Percentiles rank a stretch among this genome's conserved stretches.
phyloP scores from a whole-genome alignment of 345 rosid genomes.

The Toxicodendron radicans region DNA sequence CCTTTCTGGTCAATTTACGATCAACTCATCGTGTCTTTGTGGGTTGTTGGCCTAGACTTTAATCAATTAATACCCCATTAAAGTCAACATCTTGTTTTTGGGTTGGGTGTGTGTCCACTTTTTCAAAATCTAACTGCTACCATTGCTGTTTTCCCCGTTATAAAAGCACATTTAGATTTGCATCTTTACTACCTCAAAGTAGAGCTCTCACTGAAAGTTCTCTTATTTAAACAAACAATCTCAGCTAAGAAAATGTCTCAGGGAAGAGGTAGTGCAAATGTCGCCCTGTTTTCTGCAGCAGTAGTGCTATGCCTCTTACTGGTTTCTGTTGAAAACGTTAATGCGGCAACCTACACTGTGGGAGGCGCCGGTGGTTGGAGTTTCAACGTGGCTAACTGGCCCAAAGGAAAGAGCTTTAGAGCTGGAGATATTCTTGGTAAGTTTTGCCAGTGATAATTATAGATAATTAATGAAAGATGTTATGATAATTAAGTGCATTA shows the following conservation, averaged over 20 bases:
- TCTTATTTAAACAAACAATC: neutral
- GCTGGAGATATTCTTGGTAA: slow-evolving; percentile 51
- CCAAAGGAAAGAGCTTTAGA: slow-evolving; percentile 51
- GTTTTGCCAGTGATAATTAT: neutral
- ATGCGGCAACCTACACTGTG: slow-evolving; percentile 39
- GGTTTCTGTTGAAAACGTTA: slow-evolving; percentile 15
- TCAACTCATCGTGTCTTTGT: too few relatives aligned
- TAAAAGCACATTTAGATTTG: neutral
- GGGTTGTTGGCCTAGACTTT: neutral
- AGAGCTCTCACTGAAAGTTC: neutral
- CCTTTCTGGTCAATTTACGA: too few relatives aligned
- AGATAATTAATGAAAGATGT: too few relatives aligned
- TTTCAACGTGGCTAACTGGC: slow-evolving; percentile 37
- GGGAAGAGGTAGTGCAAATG: slow-evolving; percentile 54
- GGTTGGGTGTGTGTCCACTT: neutral
- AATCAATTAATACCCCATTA: neutral
- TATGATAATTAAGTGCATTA: too few relatives aligned
- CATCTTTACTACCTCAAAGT: neutral
- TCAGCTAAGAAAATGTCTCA: slow-evolving; percentile 25
- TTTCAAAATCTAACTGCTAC: neutral
- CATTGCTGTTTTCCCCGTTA: neutral
- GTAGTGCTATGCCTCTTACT: slow-evolving; percentile 25
- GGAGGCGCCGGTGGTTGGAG: slow-evolving; percentile 54
- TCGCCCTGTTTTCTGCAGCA: neutral
- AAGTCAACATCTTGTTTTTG: neutral